These are phyloP conservation scores for Nannochloropsis limnetica DNA, from an alignment of 352 stramenopile species.

Conservation along the genomic window DNA sequence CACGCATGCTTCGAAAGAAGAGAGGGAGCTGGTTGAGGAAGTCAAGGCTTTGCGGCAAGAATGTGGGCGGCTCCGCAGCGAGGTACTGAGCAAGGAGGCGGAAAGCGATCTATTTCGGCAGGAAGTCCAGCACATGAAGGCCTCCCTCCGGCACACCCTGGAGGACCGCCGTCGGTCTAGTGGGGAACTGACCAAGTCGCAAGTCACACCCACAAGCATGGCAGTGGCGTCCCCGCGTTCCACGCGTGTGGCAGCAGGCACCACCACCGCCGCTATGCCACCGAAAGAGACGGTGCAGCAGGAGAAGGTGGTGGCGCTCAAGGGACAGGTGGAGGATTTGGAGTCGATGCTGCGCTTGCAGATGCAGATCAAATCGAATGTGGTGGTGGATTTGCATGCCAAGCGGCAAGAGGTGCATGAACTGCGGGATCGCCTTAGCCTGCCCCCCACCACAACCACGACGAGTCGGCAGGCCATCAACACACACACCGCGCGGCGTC, in stretches of 20 bases:
- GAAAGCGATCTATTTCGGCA: neutral
- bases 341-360: neutral
- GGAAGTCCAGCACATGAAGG: too few species aligned
- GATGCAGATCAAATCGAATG: neutral
- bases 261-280: too few species aligned
- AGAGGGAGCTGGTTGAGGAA: neutral
- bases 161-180: too few species aligned
- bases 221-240: too few species aligned
- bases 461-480: neutral
- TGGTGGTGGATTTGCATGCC: neutral
- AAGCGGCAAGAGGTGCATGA: conserved; percentile 5
- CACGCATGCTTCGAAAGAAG: neutral
- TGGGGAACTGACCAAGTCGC: too few species aligned
- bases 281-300: too few species aligned
- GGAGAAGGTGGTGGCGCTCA: too few species aligned
- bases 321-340: neutral
- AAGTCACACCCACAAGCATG: too few species aligned
- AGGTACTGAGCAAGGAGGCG: neutral
- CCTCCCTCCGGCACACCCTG: too few species aligned
- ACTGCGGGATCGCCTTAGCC: neutral
- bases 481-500: neutral
- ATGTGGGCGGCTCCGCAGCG: neutral
- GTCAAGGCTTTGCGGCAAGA: conserved; percentile 1
- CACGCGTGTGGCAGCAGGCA: too few species aligned
- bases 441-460: neutral